Evolutionary conservation across 768 basidiomycete genomes (phyloP).

Genomic region (Amylocystis lapponica): DNA sequence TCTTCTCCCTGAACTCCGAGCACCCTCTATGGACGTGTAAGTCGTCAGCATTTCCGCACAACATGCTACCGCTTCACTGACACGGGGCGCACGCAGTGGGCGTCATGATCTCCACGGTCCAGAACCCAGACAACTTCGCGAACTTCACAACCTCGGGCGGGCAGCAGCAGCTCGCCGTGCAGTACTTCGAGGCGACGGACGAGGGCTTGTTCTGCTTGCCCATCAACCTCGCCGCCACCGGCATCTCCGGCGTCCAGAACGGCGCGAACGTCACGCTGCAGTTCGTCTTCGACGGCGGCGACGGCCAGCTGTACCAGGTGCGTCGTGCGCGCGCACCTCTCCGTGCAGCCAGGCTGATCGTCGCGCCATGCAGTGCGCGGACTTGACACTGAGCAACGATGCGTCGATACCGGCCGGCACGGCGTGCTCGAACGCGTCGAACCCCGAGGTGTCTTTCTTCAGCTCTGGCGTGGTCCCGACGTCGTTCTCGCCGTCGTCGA

Average conservation of each 20-base stretch:
- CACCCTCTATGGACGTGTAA: slow-evolving; percentile 58
- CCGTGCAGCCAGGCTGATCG: neutral
- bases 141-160: slow-evolving; percentile 49
- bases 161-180: slow-evolving; percentile 30
- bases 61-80: no score
- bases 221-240: slow-evolving; percentile 49
- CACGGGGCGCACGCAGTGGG: no score
- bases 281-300: slow-evolving; percentile 63
- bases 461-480: slow-evolving; percentile 2
- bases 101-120: slow-evolving; percentile 46
- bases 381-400: slow-evolving; percentile 59
- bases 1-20: slow-evolving; percentile 60
- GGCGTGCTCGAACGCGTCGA: slow-evolving; percentile 28
- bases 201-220: slow-evolving; percentile 66
- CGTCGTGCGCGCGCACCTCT: slow-evolving; percentile 7
- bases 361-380: slow-evolving; percentile 57
- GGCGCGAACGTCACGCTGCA: slow-evolving; percentile 75
- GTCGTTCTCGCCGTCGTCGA: neutral
- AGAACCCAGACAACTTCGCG: slow-evolving; percentile 56
- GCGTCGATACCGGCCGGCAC: slow-evolving; percentile 39
- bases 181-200: slow-evolving; percentile 44
- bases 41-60: slow-evolving; percentile 12
- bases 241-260: slow-evolving; percentile 44
- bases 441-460: neutral
- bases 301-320: slow-evolving; percentile 68